These are phyloP conservation scores for Alternaria rosae DNA, from an alignment of 2,329 filamentous ascomycete genomes.

Conservation along the genomic window DNA sequence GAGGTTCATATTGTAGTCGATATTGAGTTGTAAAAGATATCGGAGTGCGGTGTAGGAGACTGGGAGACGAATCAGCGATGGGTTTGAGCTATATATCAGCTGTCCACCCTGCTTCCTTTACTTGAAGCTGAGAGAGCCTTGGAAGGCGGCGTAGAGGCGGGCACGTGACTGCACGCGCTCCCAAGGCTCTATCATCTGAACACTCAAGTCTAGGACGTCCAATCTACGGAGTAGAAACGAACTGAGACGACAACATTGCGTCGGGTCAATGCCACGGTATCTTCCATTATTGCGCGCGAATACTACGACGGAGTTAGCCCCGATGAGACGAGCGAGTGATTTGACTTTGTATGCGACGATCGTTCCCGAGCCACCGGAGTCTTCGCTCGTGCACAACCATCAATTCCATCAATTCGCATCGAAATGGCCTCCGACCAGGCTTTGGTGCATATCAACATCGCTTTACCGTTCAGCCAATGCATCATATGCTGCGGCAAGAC, in stretches of 20 bases:
- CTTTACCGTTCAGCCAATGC: background rate
- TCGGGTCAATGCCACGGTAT: background rate
- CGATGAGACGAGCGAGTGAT: background rate
- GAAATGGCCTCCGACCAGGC: background rate
- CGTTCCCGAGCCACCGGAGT: background rate
- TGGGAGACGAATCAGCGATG: background rate
- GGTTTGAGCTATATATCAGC: background rate
- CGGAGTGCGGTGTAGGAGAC: background rate
- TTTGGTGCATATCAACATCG: background rate
- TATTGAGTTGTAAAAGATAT: background rate
- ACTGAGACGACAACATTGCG: background rate
- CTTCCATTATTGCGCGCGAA: background rate
- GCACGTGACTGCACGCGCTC: background rate
- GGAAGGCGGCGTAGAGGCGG: background rate
- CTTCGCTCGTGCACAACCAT: background rate
- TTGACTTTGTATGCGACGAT: background rate
- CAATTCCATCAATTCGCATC: background rate
- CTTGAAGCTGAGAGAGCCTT: background rate
- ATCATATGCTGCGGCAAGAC: background rate
- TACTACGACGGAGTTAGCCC: background rate
- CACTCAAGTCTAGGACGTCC: too few species aligned
- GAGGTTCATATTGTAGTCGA: background rate
- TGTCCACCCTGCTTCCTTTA: background rate
- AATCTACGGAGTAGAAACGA: background rate
- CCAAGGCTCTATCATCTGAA: too few species aligned